phyloP scores from a whole-genome alignment of 2,329 filamentous ascomycete genomes.

The Leptographium lundbergii region DNA sequence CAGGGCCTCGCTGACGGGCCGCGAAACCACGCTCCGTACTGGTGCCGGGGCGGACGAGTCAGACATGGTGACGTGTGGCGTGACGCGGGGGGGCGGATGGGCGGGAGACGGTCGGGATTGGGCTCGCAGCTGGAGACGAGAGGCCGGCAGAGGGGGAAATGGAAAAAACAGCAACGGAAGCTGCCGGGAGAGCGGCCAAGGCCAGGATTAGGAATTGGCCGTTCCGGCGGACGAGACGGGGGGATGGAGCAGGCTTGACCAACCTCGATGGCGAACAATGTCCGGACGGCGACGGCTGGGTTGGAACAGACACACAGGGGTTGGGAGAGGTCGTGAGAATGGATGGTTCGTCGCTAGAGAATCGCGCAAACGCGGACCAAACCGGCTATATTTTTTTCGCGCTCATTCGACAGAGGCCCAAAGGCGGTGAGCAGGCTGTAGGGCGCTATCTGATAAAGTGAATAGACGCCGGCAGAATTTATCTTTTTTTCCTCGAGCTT shows the following conservation, averaged over 20 bases:
- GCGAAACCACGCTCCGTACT: constrained; percentile 50
- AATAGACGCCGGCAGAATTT: constrained; percentile 27
- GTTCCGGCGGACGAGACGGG: neutral
- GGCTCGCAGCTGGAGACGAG: neutral
- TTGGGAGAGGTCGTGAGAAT: neutral
- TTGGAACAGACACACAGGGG: neutral
- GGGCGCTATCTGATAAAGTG: neutral
- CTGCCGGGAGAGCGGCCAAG: neutral
- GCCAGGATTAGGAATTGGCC: neutral
- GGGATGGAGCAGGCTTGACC: neutral
- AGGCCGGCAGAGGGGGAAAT: neutral
- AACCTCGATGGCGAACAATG: neutral
- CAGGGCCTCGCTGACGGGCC: constrained; percentile 92
- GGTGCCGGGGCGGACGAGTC: constrained; percentile 40
- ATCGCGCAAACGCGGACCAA: constrained; percentile 10
- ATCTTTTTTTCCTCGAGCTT: constrained; percentile 21
- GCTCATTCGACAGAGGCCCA: constrained; percentile 11
- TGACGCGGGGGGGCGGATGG: neutral
- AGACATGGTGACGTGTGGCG: constrained; percentile 31
- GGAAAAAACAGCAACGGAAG: neutral
- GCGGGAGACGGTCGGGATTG: neutral
- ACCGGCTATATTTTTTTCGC: constrained; percentile 9
- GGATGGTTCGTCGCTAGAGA: neutral
- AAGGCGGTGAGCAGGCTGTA: constrained; percentile 28
- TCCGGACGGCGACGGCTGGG: too few species aligned